phyloP scores from a whole-genome alignment of 441 rosid genomes.

The Metrosideros polymorpha region DNA sequence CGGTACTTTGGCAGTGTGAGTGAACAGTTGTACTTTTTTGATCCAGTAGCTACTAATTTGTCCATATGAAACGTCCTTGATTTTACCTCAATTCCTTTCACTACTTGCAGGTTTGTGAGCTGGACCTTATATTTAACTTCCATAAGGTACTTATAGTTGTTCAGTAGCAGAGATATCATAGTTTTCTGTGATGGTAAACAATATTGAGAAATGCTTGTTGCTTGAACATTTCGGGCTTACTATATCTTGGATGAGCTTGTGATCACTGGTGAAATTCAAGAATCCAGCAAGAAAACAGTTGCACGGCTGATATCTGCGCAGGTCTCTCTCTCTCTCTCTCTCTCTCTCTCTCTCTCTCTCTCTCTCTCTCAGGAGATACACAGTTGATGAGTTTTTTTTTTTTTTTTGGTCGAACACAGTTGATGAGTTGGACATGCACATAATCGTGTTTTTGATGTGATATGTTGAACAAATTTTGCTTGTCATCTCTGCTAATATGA shows the following conservation, averaged over 20 bases:
- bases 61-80: not conserved
- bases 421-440: not conserved
- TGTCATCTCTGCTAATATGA: not conserved
- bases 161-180: not conserved
- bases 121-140: slow-evolving; percentile 69
- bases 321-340: slow-evolving; percentile 13
- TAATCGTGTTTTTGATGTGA: not conserved
- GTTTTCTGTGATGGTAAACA: not conserved
- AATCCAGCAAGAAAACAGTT: slow-evolving; percentile 81
- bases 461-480: not conserved
- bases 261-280: slow-evolving; percentile 97
- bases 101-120: slow-evolving; percentile 49
- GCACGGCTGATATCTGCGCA: slow-evolving; percentile 74
- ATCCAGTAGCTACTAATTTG: not conserved
- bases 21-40: not conserved
- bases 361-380: not conserved
- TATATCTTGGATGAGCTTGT: slow-evolving; percentile 70
- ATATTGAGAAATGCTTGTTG: not conserved
- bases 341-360: not conserved
- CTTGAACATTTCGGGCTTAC: slow-evolving; percentile 38
- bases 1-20: slow-evolving; percentile 93
- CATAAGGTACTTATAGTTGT: slow-evolving; percentile 38
- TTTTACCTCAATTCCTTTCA: not conserved
- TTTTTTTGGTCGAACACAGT: too few species aligned
- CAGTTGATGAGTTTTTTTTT: not conserved